A percentile compares a stretch with the other conserved stretches of the same genome.
Evolutionary conservation across 306 rosid species (phyloP).

Genomic region (Cucumis cinereus): DNA sequence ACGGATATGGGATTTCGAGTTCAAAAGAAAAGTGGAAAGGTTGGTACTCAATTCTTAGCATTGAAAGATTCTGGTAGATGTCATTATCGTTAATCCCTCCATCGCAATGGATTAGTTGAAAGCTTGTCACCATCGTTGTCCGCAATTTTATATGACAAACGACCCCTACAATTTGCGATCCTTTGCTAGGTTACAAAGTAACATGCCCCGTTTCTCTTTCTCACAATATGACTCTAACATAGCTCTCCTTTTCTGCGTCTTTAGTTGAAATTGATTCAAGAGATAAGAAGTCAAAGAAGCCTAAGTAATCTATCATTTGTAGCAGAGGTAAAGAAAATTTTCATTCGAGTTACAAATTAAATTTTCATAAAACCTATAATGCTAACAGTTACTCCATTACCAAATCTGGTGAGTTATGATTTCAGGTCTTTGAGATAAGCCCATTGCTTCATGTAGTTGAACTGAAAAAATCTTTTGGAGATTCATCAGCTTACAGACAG

Average conservation of each 20-base stretch:
- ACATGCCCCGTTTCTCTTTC: background rate
- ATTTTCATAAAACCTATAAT: background rate
- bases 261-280: constrained; percentile 71
- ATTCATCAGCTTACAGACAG: constrained; percentile 77
- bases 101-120: background rate
- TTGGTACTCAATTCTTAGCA: constrained; percentile 16
- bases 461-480: constrained; percentile 73
- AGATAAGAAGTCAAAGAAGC: constrained; percentile 35
- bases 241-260: constrained; percentile 2
- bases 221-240: background rate
- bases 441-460: constrained; percentile 71
- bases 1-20: constrained; percentile 66
- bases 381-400: background rate
- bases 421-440: constrained; percentile 78
- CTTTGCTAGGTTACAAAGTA: background rate
- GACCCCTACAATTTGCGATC: background rate
- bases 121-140: background rate
- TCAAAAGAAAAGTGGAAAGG: constrained; percentile 76
- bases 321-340: constrained; percentile 55
- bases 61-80: background rate
- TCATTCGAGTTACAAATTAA: background rate
- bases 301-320: constrained; percentile 51
- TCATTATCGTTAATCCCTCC: background rate
- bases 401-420: background rate
- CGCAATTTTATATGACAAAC: background rate